Base-by-base conservation (phyloP, 495 filamentous ascomycete genomes). In the Podospora comata region DNA sequence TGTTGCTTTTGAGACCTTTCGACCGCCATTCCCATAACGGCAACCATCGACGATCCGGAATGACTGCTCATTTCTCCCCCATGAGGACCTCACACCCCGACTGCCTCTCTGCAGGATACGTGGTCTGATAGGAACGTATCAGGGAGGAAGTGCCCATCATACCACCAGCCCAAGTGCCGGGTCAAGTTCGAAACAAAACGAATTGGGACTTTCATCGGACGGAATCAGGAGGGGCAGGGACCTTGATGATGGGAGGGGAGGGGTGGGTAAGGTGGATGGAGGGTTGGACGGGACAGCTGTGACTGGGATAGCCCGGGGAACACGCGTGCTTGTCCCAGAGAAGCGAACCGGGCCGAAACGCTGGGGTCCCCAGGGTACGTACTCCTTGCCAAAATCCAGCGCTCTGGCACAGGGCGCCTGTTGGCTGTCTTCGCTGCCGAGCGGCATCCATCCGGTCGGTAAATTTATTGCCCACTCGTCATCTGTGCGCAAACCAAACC, bases 361-460 rank as follows among this genome's bases (percentile, higher is more conserved):
- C 67, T 67, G 70, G 70, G 70, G 11, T 19, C 0, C 59, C 19
- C 16, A 54, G 26, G 57, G 69, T 71, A 71, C 69, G 62, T 68
- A 68, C 58, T 64, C 20, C n/a, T 65, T 23, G 64, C 23, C 39
- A 48, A 44, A 66, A 62, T 67, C 70, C 65, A 67, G 58, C 60
- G 62, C 65, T 26, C 54, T 58, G 67, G 66, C 13, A 58, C 65
- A 19, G 70, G 55, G 48, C 62, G 66, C 68, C 60, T 70, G 57
- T 32, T 70, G 63, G 69, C 70, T 67, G 62, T 63, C 27, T 48
- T 48, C 16, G 67, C 56, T 20, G 23, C 55, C n/a, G n/a, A 20
- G 55, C 66, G 62, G 70, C 66, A 68, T 68, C 72, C 72, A 62
- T 67, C 66, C 70, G 44, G 68, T 71, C 69, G 72, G 72, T 74